These are phyloP conservation scores for Pseudogymnoascus sp. DNA, from an alignment of 2,329 filamentous ascomycete species.

Conservation along the genomic window DNA sequence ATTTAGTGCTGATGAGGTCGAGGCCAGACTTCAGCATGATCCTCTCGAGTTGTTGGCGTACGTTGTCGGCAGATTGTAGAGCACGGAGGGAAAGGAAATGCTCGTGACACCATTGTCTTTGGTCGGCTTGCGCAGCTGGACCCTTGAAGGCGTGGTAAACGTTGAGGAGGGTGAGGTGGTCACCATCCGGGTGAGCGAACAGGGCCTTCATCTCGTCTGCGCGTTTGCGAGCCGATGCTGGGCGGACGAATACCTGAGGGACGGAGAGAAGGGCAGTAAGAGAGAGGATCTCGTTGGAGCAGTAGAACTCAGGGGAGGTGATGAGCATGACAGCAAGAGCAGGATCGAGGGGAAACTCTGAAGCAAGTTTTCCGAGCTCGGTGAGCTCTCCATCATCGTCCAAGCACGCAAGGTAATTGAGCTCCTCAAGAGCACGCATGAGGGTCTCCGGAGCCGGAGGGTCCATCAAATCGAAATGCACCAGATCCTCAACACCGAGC, in stretches of 20 bases:
- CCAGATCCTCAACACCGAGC: conserved; percentile 87
- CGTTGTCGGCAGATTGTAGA: conserved; percentile 86
- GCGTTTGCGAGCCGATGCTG: conserved; percentile 74
- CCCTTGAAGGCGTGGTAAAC: conserved; percentile 97
- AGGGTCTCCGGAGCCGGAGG: conserved; percentile 95
- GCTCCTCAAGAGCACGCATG: conserved; percentile 94
- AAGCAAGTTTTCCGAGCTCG: conserved; percentile 74
- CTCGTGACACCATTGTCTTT: conserved; percentile 91
- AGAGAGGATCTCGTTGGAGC: conserved; percentile 95
- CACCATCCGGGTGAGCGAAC: conserved; percentile 87
- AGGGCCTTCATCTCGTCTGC: conserved; percentile 96
- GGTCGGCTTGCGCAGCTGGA: conserved; percentile 59
- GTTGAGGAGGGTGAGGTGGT: conserved; percentile 93
- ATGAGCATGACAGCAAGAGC: conserved; percentile 96
- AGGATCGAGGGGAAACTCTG: conserved; percentile 92
- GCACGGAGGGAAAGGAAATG: conserved; percentile 89
- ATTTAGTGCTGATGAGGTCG: conserved; percentile 79
- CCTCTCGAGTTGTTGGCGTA: conserved; percentile 81
- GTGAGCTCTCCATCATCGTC: conserved; percentile 96
- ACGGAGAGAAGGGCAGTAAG: conserved; percentile 91
- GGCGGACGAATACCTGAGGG: conserved; percentile 87
- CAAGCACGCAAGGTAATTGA: conserved; percentile 93
- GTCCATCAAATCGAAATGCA: conserved; percentile 98
- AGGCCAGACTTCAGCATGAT: conserved; percentile 94
- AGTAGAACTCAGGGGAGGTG: conserved; percentile 94